A percentile compares a stretch with the other conserved stretches of the same genome.
These are phyloP conservation scores for Fusarium sp. DNA, from an alignment of 2,329 filamentous ascomycete genomes.

Conservation along the genomic window DNA sequence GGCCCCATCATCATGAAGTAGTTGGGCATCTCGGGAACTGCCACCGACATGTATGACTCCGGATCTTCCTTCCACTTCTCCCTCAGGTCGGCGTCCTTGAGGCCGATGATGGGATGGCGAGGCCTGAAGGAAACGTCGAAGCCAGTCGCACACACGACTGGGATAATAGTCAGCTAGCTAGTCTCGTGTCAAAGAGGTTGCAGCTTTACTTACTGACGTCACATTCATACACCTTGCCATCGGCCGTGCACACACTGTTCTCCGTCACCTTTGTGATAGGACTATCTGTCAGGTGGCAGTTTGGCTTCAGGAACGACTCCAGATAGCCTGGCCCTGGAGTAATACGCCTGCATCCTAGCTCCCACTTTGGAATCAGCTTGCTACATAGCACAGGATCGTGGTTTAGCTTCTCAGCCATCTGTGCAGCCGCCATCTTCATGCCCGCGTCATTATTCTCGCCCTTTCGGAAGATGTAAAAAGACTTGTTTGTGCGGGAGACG, in stretches of 20 bases:
- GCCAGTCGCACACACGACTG: conserved; percentile 66
- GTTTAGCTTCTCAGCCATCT: conserved; percentile 39
- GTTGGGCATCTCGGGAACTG: conserved; percentile 47
- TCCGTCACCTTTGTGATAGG: conserved; percentile 34
- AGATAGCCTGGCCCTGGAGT: conserved; percentile 38
- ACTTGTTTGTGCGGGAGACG: conserved; percentile 43
- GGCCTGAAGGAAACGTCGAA: conserved; percentile 66
- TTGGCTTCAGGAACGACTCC: conserved; percentile 33
- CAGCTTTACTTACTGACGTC: conserved; percentile 33
- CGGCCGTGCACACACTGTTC: conserved; percentile 32
- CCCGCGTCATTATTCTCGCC: conserved; percentile 37
- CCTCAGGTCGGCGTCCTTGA: conserved; percentile 59
- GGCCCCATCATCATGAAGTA: conserved; percentile 47
- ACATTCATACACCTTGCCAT: conserved; percentile 35
- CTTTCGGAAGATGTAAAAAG: conserved; percentile 51
- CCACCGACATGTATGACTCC: conserved; percentile 46
- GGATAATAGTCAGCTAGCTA: neutral
- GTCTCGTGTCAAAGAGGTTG: neutral
- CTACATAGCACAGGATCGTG: conserved; percentile 37
- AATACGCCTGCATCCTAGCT: conserved; percentile 35
- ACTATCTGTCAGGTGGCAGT: conserved; percentile 38
- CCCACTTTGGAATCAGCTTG: conserved; percentile 40
- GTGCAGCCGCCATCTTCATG: conserved; percentile 36
- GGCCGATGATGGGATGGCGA: conserved; percentile 63
- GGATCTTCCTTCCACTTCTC: conserved; percentile 61